phyloP scores from a whole-genome alignment of 225 moss, liverwort and hornwort genomes.

The Climacium dendroides region DNA sequence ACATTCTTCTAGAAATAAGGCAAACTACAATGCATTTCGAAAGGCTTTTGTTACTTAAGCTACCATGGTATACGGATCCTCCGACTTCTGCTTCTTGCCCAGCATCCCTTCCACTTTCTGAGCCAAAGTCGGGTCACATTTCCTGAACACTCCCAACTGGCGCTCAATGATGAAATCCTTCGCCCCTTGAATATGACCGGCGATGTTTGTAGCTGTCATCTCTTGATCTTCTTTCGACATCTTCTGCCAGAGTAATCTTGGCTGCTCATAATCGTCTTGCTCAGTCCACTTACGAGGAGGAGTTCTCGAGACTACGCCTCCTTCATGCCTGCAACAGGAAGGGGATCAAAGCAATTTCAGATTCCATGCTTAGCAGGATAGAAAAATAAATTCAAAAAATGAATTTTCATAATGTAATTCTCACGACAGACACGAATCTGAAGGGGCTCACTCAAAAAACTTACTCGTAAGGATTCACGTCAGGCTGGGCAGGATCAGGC shows the following conservation, averaged over 20 bases:
- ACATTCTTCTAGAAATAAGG: neutral
- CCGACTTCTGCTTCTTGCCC: conserved; percentile 39
- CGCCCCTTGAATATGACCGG: conserved; percentile 59
- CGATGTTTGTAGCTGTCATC: conserved; percentile 53
- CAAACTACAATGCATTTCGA: neutral
- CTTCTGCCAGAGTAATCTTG: conserved; percentile 42
- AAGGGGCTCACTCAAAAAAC: neutral
- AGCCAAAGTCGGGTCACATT: conserved; percentile 40
- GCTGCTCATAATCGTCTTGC: conserved; percentile 67
- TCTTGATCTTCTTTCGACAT: conserved; percentile 63
- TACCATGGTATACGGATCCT: conserved; percentile 74
- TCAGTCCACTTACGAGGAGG: conserved; percentile 51
- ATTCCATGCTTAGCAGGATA: neutral
- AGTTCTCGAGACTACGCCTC: conserved; percentile 42
- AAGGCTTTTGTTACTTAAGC: conserved; percentile 12
- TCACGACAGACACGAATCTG: neutral
- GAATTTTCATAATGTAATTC: accelerated
- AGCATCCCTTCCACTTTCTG: conserved; percentile 37
- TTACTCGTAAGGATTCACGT: conserved; percentile 60
- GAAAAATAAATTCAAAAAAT: neutral
- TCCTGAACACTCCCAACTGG: conserved; percentile 59
- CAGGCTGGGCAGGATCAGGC: conserved; percentile 57
- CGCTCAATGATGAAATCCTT: conserved; percentile 55
- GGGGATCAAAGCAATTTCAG: neutral
- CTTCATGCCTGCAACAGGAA: conserved; percentile 34